Conservation (phyloP, 371 early-diverging fungal genomes). For the Apophysomyces elegans region DNA sequence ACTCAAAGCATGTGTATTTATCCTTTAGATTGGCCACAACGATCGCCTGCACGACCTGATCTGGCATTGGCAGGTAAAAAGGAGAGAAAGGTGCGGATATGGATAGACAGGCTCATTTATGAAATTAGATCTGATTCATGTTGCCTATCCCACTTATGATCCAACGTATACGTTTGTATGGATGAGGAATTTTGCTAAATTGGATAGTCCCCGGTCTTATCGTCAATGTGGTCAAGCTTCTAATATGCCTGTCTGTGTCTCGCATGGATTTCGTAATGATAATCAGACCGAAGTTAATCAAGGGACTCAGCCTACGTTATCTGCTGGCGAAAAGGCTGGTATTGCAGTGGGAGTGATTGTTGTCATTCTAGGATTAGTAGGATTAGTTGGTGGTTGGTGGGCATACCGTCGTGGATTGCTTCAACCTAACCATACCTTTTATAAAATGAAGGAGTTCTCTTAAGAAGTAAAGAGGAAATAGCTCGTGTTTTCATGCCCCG, state of each 20-base stretch:
- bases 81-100: too few species aligned
- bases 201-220: slow-evolving; percentile 15
- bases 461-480: neutral
- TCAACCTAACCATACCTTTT: neutral
- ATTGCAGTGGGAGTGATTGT: slow-evolving; percentile 46
- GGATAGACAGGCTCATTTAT: too few species aligned
- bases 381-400: slow-evolving; percentile 17
- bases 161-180: slow-evolving; percentile 34
- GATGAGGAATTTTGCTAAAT: slow-evolving; percentile 47
- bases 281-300: neutral
- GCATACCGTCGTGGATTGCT: slow-evolving; percentile 15
- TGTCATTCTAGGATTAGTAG: slow-evolving; percentile 25
- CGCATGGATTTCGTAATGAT: neutral
- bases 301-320: slow-evolving; percentile 14
- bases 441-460: neutral
- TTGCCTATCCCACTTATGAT: slow-evolving; percentile 49
- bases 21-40: slow-evolving; percentile 37
- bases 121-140: slow-evolving; percentile 23
- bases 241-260: neutral
- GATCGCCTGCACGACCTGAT: slow-evolving; percentile 45
- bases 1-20: neutral
- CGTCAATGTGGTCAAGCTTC: slow-evolving; percentile 9
- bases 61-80: slow-evolving; percentile 31
- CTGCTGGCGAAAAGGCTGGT: slow-evolving; percentile 44
- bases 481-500: slow-evolving; percentile 1